A percentile compares a stretch with the other conserved stretches of the same genome.
These are phyloP conservation scores for Vitis hybrid DNA, from an alignment of 177 flowering plant species.

Conservation along the genomic window DNA sequence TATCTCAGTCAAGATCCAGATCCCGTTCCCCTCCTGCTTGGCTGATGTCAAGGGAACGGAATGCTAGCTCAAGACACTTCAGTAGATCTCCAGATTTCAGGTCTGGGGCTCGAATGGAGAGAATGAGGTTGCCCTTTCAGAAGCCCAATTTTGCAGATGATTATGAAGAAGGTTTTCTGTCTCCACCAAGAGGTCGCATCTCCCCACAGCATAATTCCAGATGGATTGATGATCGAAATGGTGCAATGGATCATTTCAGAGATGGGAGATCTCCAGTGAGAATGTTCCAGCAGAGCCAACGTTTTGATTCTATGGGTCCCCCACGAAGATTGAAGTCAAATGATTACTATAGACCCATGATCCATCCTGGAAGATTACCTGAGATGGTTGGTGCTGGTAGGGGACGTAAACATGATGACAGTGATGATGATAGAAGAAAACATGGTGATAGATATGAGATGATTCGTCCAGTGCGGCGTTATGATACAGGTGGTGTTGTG, in stretches of 20 bases:
- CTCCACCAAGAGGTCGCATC: slow-evolving; percentile 38
- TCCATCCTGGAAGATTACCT: slow-evolving; percentile 43
- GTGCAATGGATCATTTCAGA: slow-evolving; percentile 35
- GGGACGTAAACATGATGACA: slow-evolving; percentile 41
- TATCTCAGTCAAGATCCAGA: slow-evolving; percentile 63
- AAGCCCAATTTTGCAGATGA: slow-evolving; percentile 40
- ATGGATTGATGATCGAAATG: slow-evolving; percentile 46
- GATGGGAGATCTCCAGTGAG: slow-evolving; percentile 57
- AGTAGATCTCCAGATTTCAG: slow-evolving; percentile 64
- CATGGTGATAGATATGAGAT: slow-evolving; percentile 39
- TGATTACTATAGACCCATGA: slow-evolving; percentile 38
- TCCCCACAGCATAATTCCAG: slow-evolving; percentile 41
- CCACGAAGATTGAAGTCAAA: slow-evolving; percentile 43
- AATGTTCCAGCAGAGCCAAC: slow-evolving; percentile 32
- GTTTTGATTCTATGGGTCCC: slow-evolving; percentile 37
- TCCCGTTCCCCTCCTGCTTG: slow-evolving; percentile 59
- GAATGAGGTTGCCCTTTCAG: slow-evolving; percentile 45
- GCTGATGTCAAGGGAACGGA: slow-evolving; percentile 39
- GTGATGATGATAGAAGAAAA: slow-evolving; percentile 47
- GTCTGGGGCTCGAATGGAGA: slow-evolving; percentile 37
- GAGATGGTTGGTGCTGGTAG: slow-evolving; percentile 38
- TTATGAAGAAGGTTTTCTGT: slow-evolving; percentile 27
- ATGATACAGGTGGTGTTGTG: slow-evolving; percentile 24
- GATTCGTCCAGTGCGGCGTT: slow-evolving; percentile 32
- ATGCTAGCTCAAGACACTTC: slow-evolving; percentile 27